Evolutionary conservation across 768 basidiomycete genomes (phyloP), one percentile per base, ranked within the genome.

Genomic region (Auricularia heimuer): DNA sequence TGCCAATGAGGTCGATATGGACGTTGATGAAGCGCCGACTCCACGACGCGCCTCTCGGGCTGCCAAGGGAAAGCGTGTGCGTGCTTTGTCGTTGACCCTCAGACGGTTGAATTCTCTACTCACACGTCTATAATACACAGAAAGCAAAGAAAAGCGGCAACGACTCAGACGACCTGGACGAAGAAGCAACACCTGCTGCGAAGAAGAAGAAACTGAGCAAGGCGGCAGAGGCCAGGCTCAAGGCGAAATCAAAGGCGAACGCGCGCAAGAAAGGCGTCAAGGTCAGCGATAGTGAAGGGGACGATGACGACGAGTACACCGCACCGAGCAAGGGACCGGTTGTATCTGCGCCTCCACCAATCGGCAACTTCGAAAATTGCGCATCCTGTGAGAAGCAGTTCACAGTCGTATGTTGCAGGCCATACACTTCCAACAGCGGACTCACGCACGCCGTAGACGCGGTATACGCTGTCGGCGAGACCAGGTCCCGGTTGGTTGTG

Each of bases 301-400:
- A 67, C n/a, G 65, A 68, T 18, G 86, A 88, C 21, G 86, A 86
- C 65, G 80, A 83, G n/a, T 89, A 89, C 68, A 86, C 77, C 3
- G 85, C 86, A 7, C 73, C 85, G 11, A 85, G 86, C 10, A 87
- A 81, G 71, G 78, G 78, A 61, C 68, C 79, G 71, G 76, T 77
- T 69, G 42, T 76, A 67, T 61, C 68, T 18, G 68, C 73, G 0
- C 88, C 88, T 66, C 90, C 89, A 1, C 78, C 88, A 3, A 79
- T 88, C 3, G 96, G 96, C 1, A 86, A 85, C 68, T 89, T 95
- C 64, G 86, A 86, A 68, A 77, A 81, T 6, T 99, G 97, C 71
- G 90, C 86, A 1, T 82, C 82, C 64, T 99, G 96, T 73, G 80
- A 82, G 62, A 87, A 89, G 65, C 85, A 88, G 69, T 97, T 96